Conservation (phyloP, 2,329 filamentous ascomycete species). For the Paecilomyces sp. region DNA sequence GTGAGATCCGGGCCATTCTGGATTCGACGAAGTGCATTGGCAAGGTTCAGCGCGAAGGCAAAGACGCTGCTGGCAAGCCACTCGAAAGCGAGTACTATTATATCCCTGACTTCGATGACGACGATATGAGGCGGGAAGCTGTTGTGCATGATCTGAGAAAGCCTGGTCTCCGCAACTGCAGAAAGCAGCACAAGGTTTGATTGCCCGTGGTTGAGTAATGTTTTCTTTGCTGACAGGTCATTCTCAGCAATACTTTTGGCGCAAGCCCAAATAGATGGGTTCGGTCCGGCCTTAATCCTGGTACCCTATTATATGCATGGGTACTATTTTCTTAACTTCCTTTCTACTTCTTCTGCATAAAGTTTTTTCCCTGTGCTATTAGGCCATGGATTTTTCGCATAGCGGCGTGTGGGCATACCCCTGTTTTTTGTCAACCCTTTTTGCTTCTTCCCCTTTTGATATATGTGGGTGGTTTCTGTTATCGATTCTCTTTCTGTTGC, state of each 20-base stretch:
- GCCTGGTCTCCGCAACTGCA: conserved; percentile 78
- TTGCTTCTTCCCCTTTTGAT: conserved; percentile 11
- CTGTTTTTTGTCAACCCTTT: conserved; percentile 11
- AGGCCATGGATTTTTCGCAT: conserved; percentile 19
- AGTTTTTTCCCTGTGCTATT: conserved; percentile 12
- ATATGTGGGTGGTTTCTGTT: conserved; percentile 9
- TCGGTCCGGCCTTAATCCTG: not conserved
- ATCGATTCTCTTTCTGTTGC: not conserved
- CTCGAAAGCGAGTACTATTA: conserved; percentile 98
- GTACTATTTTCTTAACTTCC: not conserved
- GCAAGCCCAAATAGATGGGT: conserved; percentile 47
- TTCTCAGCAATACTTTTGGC: conserved; percentile 64
- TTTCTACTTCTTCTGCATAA: not conserved
- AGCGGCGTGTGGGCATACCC: conserved; percentile 38
- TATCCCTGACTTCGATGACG: conserved; percentile 75
- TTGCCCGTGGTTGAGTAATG: not conserved
- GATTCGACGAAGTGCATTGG: conserved; percentile 73
- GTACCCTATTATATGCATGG: not conserved
- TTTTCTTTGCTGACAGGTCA: conserved; percentile 1
- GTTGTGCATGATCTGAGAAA: conserved; percentile 82
- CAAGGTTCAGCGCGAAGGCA: conserved; percentile 81
- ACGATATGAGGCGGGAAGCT: conserved; percentile 69
- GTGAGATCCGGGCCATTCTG: conserved; percentile 63
- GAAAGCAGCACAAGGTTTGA: conserved; percentile 94
- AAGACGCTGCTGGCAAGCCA: conserved; percentile 88